Percentiles rank a stretch among this genome's conserved stretches.
phyloP scores from a whole-genome alignment of 306 rosid species.

The Begonia fuchsioides region DNA sequence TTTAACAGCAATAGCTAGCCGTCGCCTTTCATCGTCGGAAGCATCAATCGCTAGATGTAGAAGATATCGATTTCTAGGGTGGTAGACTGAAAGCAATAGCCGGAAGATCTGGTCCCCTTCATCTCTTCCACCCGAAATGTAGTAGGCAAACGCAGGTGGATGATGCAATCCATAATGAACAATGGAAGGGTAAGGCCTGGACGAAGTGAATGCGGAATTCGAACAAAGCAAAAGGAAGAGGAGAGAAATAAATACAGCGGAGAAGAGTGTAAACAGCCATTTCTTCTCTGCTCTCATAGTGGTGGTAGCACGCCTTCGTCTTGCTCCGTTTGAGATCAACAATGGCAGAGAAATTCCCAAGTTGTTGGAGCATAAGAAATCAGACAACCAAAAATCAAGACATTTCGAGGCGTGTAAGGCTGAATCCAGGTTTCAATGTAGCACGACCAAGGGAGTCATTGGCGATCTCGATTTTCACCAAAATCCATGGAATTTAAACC shows the following conservation, averaged over 20 bases:
- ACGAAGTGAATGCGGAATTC: slow-evolving; percentile 52
- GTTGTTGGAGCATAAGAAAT: too few relatives aligned
- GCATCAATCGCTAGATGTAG: slow-evolving; percentile 69
- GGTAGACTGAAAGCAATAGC: slow-evolving; percentile 71
- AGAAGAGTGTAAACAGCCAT: not conserved
- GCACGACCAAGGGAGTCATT: too few relatives aligned
- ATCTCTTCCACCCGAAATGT: slow-evolving; percentile 46
- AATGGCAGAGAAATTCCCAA: slow-evolving; percentile 3
- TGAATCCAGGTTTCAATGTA: too few relatives aligned
- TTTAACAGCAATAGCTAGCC: slow-evolving; percentile 22
- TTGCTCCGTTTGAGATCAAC: not conserved
- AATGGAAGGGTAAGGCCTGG: slow-evolving; percentile 47
- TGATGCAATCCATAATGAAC: slow-evolving; percentile 54
- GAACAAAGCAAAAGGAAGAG: slow-evolving; percentile 46
- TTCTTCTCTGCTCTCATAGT: slow-evolving; percentile 45
- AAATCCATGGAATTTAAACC: too few relatives aligned
- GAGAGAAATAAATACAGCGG: slow-evolving; percentile 44
- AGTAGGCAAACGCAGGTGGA: slow-evolving; percentile 89
- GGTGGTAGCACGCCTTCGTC: not conserved
- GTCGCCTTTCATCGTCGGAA: slow-evolving; percentile 40
- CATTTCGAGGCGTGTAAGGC: too few relatives aligned
- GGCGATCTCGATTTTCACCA: too few relatives aligned
- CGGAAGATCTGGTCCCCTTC: slow-evolving; percentile 77
- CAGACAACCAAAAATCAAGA: too few relatives aligned
- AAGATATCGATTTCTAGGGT: slow-evolving; percentile 73